A percentile compares a stretch with the other conserved stretches of the same genome.
phyloP scores from a whole-genome alignment of 2,329 filamentous ascomycete genomes.

The Blastomyces emzantsi region DNA sequence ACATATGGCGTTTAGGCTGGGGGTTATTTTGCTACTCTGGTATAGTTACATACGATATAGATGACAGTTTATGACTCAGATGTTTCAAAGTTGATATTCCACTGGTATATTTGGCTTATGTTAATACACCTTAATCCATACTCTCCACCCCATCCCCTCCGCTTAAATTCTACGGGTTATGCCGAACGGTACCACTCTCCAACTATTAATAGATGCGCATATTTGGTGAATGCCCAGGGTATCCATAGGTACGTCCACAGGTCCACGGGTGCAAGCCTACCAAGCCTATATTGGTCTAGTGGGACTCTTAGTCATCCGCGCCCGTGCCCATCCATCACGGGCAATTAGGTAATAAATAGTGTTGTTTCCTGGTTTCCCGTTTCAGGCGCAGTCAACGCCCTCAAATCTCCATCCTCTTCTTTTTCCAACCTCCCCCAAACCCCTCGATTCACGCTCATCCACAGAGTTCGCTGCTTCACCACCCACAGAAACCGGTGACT shows the following conservation, averaged over 20 bases:
- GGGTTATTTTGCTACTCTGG: background rate
- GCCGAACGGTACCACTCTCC: too few species aligned
- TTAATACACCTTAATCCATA: background rate
- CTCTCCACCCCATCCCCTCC: background rate
- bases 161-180: too few species aligned
- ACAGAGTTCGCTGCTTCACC: background rate
- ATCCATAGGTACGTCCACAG: too few species aligned
- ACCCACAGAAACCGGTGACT: background rate
- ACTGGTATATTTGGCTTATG: background rate
- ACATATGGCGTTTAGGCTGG: background rate
- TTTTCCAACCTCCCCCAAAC: background rate
- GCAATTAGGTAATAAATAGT: too few species aligned
- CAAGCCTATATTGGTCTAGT: background rate
- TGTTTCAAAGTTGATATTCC: background rate
- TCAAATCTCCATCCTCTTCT: slow-evolving; percentile 8
- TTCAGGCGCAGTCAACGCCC: background rate
- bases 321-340: background rate
- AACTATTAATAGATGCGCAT: too few species aligned
- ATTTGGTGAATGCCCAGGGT: too few species aligned
- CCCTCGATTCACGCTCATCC: background rate
- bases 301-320: background rate
- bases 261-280: too few species aligned
- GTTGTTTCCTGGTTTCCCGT: too few species aligned
- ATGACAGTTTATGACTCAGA: background rate
- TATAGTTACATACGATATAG: background rate